A percentile compares a stretch with the other conserved stretches of the same genome.
Conservation (phyloP, 2,329 filamentous ascomycete species). For the Diaporthe citrichinensis region DNA sequence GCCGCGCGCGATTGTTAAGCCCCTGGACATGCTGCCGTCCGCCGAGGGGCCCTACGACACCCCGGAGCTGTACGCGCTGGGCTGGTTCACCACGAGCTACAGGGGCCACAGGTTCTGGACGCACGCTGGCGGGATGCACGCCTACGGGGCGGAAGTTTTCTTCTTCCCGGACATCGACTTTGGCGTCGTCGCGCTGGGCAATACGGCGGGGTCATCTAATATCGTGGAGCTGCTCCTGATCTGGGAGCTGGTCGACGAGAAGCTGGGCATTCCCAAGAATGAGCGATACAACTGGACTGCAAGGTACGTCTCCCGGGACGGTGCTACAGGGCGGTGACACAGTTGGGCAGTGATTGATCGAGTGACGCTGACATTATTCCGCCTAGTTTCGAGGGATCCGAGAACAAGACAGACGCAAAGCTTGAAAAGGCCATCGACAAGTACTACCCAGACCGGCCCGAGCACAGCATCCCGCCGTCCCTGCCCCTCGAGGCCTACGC, state of each 20-base stretch:
- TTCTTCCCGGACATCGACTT: constrained; percentile 61
- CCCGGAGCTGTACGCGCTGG: constrained; percentile 56
- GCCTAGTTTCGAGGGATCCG: constrained; percentile 42
- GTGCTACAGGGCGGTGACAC: not conserved
- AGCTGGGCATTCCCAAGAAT: constrained; percentile 51
- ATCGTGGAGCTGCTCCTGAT: constrained; percentile 50
- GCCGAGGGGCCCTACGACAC: constrained; percentile 48
- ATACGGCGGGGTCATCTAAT: constrained; percentile 59
- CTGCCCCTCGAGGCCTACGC: constrained; percentile 53
- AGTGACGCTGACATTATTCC: constrained; percentile 35
- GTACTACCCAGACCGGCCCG: constrained; percentile 55
- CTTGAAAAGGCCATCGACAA: constrained; percentile 51
- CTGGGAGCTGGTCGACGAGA: constrained; percentile 58
- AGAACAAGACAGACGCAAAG: constrained; percentile 43
- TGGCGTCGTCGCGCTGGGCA: constrained; percentile 59
- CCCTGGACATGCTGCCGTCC: constrained; percentile 6
- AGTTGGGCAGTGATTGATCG: not conserved
- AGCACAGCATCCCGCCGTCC: constrained; percentile 51
- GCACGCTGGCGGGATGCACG: constrained; percentile 61
- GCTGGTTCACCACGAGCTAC: constrained; percentile 57
- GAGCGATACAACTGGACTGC: constrained; percentile 55
- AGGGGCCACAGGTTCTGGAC: constrained; percentile 57
- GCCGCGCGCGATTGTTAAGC: constrained; percentile 49
- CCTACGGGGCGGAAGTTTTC: constrained; percentile 58
- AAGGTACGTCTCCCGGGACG: constrained; percentile 45